Conservation (phyloP, 2,329 filamentous ascomycete species). For the Penicillium sp. region DNA sequence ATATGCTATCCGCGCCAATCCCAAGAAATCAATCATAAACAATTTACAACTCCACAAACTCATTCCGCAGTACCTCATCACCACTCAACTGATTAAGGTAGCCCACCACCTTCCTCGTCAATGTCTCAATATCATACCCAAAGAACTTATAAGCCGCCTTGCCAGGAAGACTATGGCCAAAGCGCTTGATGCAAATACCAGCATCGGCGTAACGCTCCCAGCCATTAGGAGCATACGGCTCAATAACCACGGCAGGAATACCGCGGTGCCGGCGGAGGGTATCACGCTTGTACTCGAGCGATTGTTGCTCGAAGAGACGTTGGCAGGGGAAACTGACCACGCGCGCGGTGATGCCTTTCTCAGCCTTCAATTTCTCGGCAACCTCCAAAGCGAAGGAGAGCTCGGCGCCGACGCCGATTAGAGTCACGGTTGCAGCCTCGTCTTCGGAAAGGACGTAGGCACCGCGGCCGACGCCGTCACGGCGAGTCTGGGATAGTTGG, state of each 20-base stretch:
- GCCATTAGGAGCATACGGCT: slow-evolving; percentile 52
- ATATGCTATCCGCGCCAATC: neutral
- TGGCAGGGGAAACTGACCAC: slow-evolving; percentile 56
- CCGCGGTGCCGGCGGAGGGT: slow-evolving; percentile 43
- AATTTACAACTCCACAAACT: slow-evolving; percentile 21
- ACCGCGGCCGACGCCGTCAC: slow-evolving; percentile 43
- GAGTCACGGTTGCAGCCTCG: slow-evolving; percentile 45
- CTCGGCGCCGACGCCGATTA: slow-evolving; percentile 56
- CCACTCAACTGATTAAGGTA: slow-evolving; percentile 17
- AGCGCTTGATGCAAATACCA: slow-evolving; percentile 48
- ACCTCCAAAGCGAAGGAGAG: slow-evolving; percentile 51
- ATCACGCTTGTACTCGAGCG: slow-evolving; percentile 48
- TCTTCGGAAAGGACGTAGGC: slow-evolving; percentile 47
- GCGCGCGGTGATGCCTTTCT: slow-evolving; percentile 43
- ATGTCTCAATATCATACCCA: slow-evolving; percentile 17
- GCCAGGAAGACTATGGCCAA: slow-evolving; percentile 40
- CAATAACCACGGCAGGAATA: slow-evolving; percentile 51
- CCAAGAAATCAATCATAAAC: neutral
- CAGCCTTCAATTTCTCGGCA: slow-evolving; percentile 44
- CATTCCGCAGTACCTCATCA: slow-evolving; percentile 18
- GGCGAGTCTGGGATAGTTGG: slow-evolving; percentile 41
- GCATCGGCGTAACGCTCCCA: slow-evolving; percentile 59
- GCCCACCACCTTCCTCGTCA: slow-evolving; percentile 18
- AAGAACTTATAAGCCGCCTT: slow-evolving; percentile 24
- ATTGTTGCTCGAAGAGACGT: slow-evolving; percentile 53